Base-by-base conservation (phyloP, 139 green algal species). In the Eudorina sp. region DNA sequence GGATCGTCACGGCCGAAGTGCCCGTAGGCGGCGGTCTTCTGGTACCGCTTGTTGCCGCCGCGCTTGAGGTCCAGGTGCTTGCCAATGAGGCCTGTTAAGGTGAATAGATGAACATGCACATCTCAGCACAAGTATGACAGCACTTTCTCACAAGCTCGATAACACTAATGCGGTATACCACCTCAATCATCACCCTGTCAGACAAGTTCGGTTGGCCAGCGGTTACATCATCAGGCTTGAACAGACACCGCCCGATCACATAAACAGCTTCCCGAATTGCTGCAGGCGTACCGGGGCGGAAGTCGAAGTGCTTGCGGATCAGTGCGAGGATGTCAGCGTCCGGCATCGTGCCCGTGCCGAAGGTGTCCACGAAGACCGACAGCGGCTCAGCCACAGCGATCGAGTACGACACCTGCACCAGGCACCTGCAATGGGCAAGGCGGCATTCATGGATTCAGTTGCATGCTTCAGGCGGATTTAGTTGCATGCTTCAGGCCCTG, bases 281-380 rank as follows among this genome's bases (percentile, higher is more conserved):
- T 43, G 7, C 18, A 2, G 38, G 58, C 83, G 40, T n/a, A 89
- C 94, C 96, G 40, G 97, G 94, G 75, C 97, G 93, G 97, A 99
- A 99, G 94, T 99, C 96, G 62, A 99, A 99, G 27, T 78, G 88
- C 83, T 96, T 97, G 91, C 98, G 97, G 41, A 99, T 89, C 23
- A 89, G 86, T 31, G 89, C 94, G 81, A 99, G 93, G 90, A 99
- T 99, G 74, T 98, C 94, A 27, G 89, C 88, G 92, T 99, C 98
- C 25, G 95, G 79, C 77, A 96, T 95, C 36, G 72, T 98, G 89
- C 96, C 98, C n/a, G 98, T 99, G 89, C 96, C 96, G 91, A 99
- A 99, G 6, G 95, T 98, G 94, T 99, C 98, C 23, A 99, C 96
- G 83, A 98, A 97, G 64, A 99, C 94, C 36, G 98, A 99, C 83